Conservation (phyloP, 169 alveolate genomes). For the Eimeria praecox region DNA sequence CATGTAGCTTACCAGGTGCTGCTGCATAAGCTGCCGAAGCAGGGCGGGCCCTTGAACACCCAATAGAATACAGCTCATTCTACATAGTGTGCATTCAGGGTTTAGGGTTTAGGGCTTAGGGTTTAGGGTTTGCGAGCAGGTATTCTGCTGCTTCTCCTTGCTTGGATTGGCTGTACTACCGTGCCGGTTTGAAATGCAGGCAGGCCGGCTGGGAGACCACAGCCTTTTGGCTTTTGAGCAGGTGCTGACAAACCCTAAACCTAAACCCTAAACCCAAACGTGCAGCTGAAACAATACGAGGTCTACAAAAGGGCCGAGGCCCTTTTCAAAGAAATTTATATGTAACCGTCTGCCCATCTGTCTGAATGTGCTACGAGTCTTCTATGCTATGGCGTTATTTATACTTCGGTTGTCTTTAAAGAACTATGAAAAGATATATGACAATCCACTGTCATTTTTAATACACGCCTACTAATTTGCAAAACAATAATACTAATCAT, state of each 20-base stretch:
- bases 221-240: conserved; percentile 27
- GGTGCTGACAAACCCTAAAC: background rate
- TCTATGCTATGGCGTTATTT: too few relatives aligned
- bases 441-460: too few relatives aligned
- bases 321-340: too few relatives aligned
- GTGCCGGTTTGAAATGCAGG: conserved; percentile 34
- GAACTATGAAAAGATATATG: too few relatives aligned
- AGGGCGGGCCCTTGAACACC: too few relatives aligned
- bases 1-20: background rate
- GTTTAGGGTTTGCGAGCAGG: background rate
- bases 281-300: background rate
- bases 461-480: too few relatives aligned
- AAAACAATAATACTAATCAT: too few relatives aligned
- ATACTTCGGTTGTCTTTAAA: too few relatives aligned
- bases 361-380: too few relatives aligned
- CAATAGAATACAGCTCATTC: background rate
- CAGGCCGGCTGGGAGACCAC: conserved; percentile 44
- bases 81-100: too few relatives aligned
- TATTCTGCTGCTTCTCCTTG: conserved; percentile 9
- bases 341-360: too few relatives aligned
- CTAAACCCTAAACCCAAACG: background rate
- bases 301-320: too few relatives aligned
- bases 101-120: background rate
- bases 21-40: background rate
- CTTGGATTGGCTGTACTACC: conserved; percentile 30